These are phyloP conservation scores for Plectosphaerella sp. DNA, from an alignment of 2,329 filamentous ascomycete species.

Conservation along the genomic window DNA sequence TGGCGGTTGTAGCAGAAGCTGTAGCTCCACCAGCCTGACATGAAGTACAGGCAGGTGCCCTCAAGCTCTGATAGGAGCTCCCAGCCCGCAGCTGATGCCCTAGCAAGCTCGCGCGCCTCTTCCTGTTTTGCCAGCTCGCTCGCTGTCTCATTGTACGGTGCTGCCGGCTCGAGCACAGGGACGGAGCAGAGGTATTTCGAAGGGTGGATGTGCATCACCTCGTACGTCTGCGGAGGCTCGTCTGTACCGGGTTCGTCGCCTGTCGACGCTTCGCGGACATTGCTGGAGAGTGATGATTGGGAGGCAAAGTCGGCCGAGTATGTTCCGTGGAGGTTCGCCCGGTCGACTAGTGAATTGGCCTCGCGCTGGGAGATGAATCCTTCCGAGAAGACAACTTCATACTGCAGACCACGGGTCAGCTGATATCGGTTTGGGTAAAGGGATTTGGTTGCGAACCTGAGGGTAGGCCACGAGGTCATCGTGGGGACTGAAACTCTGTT, in stretches of 20 bases:
- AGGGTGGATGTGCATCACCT: conserved; percentile 67
- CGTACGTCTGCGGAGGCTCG: conserved; percentile 48
- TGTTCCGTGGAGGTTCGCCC: conserved; percentile 25
- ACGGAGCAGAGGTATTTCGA: conserved; percentile 81
- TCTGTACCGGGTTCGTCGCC: conserved; percentile 20
- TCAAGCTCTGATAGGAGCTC: conserved; percentile 75
- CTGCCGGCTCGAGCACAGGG: conserved; percentile 59
- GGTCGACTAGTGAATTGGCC: conserved; percentile 57
- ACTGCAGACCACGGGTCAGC: conserved; percentile 45
- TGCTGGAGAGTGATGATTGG: conserved; percentile 32
- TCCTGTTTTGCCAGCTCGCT: conserved; percentile 65
- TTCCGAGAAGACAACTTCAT: conserved; percentile 72
- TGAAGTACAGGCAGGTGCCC: conserved; percentile 72
- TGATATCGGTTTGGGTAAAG: conserved; percentile 1
- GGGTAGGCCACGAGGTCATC: conserved; percentile 85
- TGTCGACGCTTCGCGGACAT: conserved; percentile 26
- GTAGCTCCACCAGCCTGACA: conserved; percentile 94
- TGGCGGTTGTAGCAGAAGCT: conserved; percentile 87
- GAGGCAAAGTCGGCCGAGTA: conserved; percentile 34
- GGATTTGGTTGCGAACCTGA: conserved; percentile 52
- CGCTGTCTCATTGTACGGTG: conserved; percentile 59
- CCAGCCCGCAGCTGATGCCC: conserved; percentile 74
- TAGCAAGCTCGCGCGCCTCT: conserved; percentile 73
- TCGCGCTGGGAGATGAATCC: conserved; percentile 67
- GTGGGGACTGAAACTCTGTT: conserved; percentile 72